Base-by-base conservation (phyloP, 192 early-diverging fungal genomes). In the Coemansia sp. region DNA sequence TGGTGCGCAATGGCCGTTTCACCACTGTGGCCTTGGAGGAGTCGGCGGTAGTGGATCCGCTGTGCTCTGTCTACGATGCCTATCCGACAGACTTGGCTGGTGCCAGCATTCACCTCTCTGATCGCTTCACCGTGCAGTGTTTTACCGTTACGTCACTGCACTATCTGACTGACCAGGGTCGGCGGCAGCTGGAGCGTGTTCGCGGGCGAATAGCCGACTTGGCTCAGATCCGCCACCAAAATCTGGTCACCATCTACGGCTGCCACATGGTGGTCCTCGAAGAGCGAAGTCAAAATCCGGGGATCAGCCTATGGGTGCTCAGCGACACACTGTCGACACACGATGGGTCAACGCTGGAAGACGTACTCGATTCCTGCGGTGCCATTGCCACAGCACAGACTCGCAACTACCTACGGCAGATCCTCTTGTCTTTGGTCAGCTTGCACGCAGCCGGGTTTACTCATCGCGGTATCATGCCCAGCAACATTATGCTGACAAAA, bases 401-500 rank as follows among this genome's bases (percentile, higher is more conserved):
- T 1, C 73, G 87, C 44, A 82, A 80, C 27, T 93, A 93, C 40
- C 71, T 90, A 72, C 85, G 84, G 12, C 90, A 93, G 11, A 82
- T 93, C 0, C 69, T 93, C 16, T 79, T 85, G 64, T 85, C 84
- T 1, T 70, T 93, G 8, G 80, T 86, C 15, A 83, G 86, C 64
- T 61, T 93, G 30, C 91, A 93, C 47, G 56, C 85, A 1, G 87
- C 86, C 10, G 89, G 88, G 15, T 86, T 91, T 64, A 78, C 89
- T 11, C 89, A 89, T 70, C 87, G 87, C 72, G 80, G 82, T 84
- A 64, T 82, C 6, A 61, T 67, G 62, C 56, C 65, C 3, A 29
- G 56, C 12, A 82, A 72, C 45, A 65, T 78, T 13, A 64, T 82
- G 59, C 64, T 85, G 63, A 65, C 64, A 12, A 68, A 69, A 38